Percentiles rank a stretch among this genome's conserved stretches.
Conservation (phyloP, 306 rosid species). For the Neltuma alba region DNA sequence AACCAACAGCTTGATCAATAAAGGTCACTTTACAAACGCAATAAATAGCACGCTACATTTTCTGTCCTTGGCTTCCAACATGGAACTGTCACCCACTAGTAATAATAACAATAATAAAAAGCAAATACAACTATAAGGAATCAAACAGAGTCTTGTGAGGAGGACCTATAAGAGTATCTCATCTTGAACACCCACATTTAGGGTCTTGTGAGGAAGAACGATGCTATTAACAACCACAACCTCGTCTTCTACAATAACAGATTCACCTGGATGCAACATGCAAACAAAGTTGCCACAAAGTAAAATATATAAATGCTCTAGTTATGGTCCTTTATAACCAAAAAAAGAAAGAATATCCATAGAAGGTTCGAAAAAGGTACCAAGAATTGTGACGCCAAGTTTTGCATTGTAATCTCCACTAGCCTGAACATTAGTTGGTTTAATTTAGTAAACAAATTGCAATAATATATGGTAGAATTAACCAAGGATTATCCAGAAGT, state of each 20-base stretch:
- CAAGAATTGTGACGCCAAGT: conserved; percentile 90
- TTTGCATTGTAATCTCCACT: conserved; percentile 82
- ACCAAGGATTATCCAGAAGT: neutral
- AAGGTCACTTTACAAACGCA: conserved; percentile 3
- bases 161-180: conserved; percentile 77
- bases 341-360: neutral
- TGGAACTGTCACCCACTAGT: conserved; percentile 13
- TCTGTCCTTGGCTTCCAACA: conserved; percentile 21
- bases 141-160: conserved; percentile 5
- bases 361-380: conserved; percentile 43
- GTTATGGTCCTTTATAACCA: neutral
- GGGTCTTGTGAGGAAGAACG: conserved; percentile 89
- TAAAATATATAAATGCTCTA: neutral
- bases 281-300: conserved; percentile 34
- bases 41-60: conserved; percentile 8
- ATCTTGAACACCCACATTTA: conserved; percentile 87
- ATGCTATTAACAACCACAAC: conserved; percentile 88
- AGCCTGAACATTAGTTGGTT: conserved; percentile 59
- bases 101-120: too few species aligned
- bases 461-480: conserved; percentile 6
- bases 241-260: conserved; percentile 90
- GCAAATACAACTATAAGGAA: conserved; percentile 20
- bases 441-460: conserved; percentile 34
- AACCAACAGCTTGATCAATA: neutral
- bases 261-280: conserved; percentile 69